phyloP scores from a whole-genome alignment of 345 rosid species.

The Pugionium cornutum region DNA sequence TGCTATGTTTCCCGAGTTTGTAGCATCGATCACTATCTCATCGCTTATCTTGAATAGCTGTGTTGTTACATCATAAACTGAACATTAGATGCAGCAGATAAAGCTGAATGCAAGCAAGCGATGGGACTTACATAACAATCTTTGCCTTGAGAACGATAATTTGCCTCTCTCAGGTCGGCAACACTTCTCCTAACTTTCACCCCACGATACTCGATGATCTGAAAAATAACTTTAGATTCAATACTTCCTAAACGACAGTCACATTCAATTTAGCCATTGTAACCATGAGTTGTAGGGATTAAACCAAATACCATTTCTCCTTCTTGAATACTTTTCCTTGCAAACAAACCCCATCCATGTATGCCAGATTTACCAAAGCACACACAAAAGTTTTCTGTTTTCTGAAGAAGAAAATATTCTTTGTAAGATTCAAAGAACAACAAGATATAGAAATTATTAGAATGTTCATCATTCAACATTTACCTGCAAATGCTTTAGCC shows the following conservation, averaged over 20 bases:
- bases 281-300: not conserved
- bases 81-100: slow-evolving; percentile 10
- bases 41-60: slow-evolving; percentile 97
- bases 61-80: slow-evolving; percentile 11
- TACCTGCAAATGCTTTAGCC: slow-evolving; percentile 77
- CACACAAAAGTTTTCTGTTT: slow-evolving; percentile 67
- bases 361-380: slow-evolving; percentile 98
- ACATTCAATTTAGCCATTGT: not conserved
- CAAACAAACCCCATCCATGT: slow-evolving; percentile 99
- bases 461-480: slow-evolving; percentile 11
- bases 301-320: slow-evolving; percentile 80
- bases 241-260: slow-evolving; percentile 12
- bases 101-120: slow-evolving; percentile 7
- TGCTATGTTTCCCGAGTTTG: slow-evolving; percentile 88
- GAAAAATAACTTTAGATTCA: slow-evolving; percentile 18
- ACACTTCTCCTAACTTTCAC: slow-evolving; percentile 83
- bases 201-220: slow-evolving; percentile 91
- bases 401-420: slow-evolving; percentile 46
- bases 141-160: slow-evolving; percentile 69
- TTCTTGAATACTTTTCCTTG: slow-evolving; percentile 80
- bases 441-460: not conserved
- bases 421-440: slow-evolving; percentile 31
- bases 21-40: slow-evolving; percentile 92
- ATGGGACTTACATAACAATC: slow-evolving; percentile 81
- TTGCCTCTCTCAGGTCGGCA: slow-evolving; percentile 79